These are phyloP conservation scores for Yamadazyma taylorii DNA, from an alignment of 1,139 yeast species.

Conservation along the genomic window DNA sequence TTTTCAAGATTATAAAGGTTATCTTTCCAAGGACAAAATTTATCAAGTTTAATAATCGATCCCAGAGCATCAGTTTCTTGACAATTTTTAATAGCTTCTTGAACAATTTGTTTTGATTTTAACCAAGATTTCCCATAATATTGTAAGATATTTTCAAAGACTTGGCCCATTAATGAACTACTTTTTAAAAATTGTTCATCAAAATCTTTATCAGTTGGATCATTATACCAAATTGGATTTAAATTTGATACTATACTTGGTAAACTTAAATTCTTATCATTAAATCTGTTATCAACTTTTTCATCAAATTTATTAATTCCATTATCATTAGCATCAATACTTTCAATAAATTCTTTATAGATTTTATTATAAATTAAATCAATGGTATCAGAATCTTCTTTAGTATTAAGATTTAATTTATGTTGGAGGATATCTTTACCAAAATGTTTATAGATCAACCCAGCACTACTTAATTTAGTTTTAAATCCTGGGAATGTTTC, in stretches of 20 bases:
- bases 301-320: constrained; percentile 77
- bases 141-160: constrained; percentile 65
- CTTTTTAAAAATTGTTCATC: constrained; percentile 72
- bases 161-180: constrained; percentile 77
- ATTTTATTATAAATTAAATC: constrained; percentile 70
- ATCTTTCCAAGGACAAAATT: constrained; percentile 93
- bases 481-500: constrained; percentile 37
- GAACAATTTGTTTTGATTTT: constrained; percentile 82
- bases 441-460: constrained; percentile 88
- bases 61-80: constrained; percentile 61
- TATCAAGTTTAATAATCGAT: constrained; percentile 66
- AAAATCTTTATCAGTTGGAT: constrained; percentile 61
- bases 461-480: constrained; percentile 92
- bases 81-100: constrained; percentile 61
- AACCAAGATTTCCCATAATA: constrained; percentile 86
- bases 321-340: constrained; percentile 94
- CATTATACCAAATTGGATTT: constrained; percentile 83
- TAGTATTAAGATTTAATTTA: constrained; percentile 33
- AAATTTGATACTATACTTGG: constrained; percentile 75
- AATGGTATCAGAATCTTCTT: constrained; percentile 31
- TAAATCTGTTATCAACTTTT: constrained; percentile 38
- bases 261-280: constrained; percentile 55
- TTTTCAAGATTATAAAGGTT: constrained; percentile 77
- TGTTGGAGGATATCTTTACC: constrained; percentile 75
- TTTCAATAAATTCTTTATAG: constrained; percentile 83